These are phyloP conservation scores for Antarctomyces pellizariae DNA, from an alignment of 495 filamentous ascomycete genomes.

Conservation along the genomic window DNA sequence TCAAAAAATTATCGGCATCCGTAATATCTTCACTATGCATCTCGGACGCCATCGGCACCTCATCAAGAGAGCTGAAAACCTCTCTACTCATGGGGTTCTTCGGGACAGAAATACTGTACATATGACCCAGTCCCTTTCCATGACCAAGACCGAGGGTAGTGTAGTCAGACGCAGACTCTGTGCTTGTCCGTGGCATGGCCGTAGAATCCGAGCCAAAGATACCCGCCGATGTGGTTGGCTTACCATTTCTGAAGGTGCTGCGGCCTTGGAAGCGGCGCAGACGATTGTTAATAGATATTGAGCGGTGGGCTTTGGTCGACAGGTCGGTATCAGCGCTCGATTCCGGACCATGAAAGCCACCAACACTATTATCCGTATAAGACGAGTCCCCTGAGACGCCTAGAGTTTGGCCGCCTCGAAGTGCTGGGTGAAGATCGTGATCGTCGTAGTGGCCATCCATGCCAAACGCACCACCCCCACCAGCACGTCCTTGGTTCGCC, in stretches of 20 bases:
- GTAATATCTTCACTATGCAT: no score
- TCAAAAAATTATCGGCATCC: no score
- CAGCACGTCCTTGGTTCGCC: slow-evolving; percentile 3
- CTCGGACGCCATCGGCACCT: no score
- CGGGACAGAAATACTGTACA: no score
- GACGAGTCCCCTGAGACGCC: slow-evolving; percentile 1
- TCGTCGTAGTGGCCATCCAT: background rate
- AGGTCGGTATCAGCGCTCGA: no score
- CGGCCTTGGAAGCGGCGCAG: background rate
- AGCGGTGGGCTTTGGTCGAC: no score
- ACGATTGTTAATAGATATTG: no score
- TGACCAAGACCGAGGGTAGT: no score
- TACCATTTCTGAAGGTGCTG: slow-evolving; percentile 5
- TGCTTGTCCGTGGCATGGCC: slow-evolving; percentile 2
- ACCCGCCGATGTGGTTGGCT: background rate
- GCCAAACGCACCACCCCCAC: no score
- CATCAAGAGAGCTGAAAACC: no score
- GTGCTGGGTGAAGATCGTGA: background rate
- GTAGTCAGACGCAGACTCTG: slow-evolving; percentile 2
- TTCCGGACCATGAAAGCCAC: slow-evolving; percentile 7
- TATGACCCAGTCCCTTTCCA: no score
- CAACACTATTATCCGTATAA: slow-evolving; percentile 7
- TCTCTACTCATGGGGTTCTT: no score
- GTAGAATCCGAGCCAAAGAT: background rate
- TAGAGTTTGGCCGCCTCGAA: background rate